Evolutionary conservation across 164 flowering plant genomes (phyloP), one percentile per base, ranked within the genome.

Genomic region (Annona squamosa): DNA sequence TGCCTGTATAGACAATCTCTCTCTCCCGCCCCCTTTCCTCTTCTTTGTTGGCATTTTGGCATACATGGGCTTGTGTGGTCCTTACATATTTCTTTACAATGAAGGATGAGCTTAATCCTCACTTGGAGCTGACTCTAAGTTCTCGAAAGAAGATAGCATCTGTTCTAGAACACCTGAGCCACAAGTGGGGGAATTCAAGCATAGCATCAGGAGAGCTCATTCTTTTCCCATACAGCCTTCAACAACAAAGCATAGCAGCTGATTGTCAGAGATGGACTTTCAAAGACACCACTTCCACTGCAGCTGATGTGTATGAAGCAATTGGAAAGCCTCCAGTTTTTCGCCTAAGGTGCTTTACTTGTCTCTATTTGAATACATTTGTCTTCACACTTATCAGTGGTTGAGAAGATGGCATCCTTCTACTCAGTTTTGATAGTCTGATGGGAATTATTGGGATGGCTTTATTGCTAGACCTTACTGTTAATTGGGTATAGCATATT

Each of bases 21-120:
- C 37, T 26, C 37, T 26, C 37, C 37, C 37, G 37, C 37, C 37
- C 37, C 37, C 37, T 26, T 26, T 26, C 37, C 37, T 26, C 37
- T 26, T 26, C 37, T 26, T 26, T 26, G 37, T 26, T 26, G 37
- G 37, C 57, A 37, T 42, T 16, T 41, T 52, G 13, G 59, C 59
- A 52, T 52, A 52, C 13, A 52, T 52, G 9, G 59, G 9, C 9
- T 7, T 52, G 3, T 52, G 9, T 52, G 37, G 63, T 62, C 70
- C 67, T 46, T 67, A 41, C 12, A 16, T 41, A 48, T 9, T 67
- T 62, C 52, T 65, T 16, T 73, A 1, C 75, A 44, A 3, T 78
- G 46, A 85, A 96, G 99, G 98, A 89, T 79, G 89, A 92, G 71
- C 91, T 86, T 77, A 96, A 96, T 85, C 99, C 99, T 16, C 83